These are phyloP conservation scores for Sporothrix curviconia DNA, from an alignment of 2,329 filamentous ascomycete species.

Conservation along the genomic window DNA sequence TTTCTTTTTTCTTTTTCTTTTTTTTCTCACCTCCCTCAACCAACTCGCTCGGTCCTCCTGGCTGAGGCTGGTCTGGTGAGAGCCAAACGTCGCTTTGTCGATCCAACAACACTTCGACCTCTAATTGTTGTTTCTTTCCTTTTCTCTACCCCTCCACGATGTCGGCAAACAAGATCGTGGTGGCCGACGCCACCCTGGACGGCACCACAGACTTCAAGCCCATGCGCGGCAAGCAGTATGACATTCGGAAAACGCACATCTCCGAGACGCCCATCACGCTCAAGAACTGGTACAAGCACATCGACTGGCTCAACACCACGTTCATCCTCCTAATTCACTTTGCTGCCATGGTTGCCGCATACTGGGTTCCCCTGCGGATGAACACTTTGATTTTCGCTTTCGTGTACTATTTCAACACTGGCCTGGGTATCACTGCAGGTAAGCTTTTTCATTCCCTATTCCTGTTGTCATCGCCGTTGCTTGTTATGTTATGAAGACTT, in stretches of 20 bases:
- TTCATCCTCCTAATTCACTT: constrained; percentile 75
- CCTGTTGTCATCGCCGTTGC: background rate
- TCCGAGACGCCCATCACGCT: constrained; percentile 73
- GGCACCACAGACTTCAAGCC: constrained; percentile 52
- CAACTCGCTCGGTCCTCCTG: background rate
- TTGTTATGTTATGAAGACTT: too few relatives aligned
- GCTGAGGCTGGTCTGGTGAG: constrained; percentile 11
- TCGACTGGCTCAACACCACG: constrained; percentile 86
- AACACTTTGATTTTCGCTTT: constrained; percentile 70
- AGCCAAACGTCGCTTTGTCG: background rate
- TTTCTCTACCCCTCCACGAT: constrained; percentile 21
- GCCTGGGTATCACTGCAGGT: constrained; percentile 74
- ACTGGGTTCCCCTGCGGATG: constrained; percentile 68
- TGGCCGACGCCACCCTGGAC: constrained; percentile 40
- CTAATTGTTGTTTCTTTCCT: background rate
- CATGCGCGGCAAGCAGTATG: constrained; percentile 41
- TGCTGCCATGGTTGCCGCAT: constrained; percentile 63
- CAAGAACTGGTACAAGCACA: constrained; percentile 82
- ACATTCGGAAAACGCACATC: constrained; percentile 72
- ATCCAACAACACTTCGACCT: background rate
- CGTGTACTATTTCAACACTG: constrained; percentile 76
- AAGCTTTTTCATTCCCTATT: constrained; percentile 26
- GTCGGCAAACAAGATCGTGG: constrained; percentile 30
- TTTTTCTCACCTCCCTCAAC: background rate
- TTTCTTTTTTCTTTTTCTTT: background rate